Percentiles rank a stretch among this genome's conserved stretches.
Conservation (phyloP, 169 alveolate genomes). For the Condylostoma magnum region DNA sequence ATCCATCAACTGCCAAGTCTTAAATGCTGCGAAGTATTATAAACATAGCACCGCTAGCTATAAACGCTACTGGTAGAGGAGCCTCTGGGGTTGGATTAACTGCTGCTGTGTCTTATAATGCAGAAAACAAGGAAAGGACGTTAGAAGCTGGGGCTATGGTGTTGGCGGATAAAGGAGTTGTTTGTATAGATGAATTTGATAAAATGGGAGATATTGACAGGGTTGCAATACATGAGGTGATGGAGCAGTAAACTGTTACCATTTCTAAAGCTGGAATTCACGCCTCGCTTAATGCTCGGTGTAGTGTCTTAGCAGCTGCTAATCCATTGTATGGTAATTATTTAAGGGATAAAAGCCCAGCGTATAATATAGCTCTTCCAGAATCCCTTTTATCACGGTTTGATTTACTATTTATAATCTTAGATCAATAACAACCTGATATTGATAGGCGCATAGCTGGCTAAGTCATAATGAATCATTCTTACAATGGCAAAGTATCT, state of each 20-base stretch:
- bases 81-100: conserved; percentile 99
- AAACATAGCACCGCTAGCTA: conserved; percentile 93
- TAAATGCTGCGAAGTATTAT: conserved; percentile 93
- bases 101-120: conserved; percentile 97
- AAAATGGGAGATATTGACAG: conserved; percentile 96
- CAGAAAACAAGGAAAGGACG: conserved; percentile 92
- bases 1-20: conserved; percentile 98
- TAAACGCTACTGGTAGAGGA: conserved; percentile 99
- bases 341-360: conserved; percentile 88
- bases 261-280: conserved; percentile 98
- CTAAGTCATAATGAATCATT: conserved; percentile 80
- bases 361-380: conserved; percentile 92
- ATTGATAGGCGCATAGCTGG: conserved; percentile 87
- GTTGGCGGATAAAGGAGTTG: conserved; percentile 96
- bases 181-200: conserved; percentile 97
- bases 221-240: conserved; percentile 99
- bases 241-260: conserved; percentile 98
- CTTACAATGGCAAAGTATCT: conserved; percentile 42
- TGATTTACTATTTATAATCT: conserved; percentile 93
- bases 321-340: conserved; percentile 96
- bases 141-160: conserved; percentile 99
- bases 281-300: conserved; percentile 98
- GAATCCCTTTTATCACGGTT: conserved; percentile 97
- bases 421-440: conserved; percentile 90
- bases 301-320: conserved; percentile 98